Base-by-base conservation (phyloP, 2,329 filamentous ascomycete genomes). In the Microsporum canis region DNA sequence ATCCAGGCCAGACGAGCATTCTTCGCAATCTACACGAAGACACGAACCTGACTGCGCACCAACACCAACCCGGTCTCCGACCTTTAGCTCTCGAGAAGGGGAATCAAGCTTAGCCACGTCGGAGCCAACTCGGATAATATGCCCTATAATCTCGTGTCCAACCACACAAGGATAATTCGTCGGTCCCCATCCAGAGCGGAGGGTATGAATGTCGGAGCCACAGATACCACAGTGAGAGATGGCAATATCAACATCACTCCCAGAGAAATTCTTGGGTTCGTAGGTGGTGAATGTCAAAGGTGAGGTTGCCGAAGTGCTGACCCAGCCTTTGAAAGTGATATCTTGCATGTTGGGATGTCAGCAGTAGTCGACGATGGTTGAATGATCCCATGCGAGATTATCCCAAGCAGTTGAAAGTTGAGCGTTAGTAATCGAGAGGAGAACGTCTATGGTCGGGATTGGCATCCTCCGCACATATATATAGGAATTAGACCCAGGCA, bases 211-310 rank as follows among this genome's bases (percentile, higher is more conserved):
- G 70, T 90, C 87, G 66, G 83, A 87, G 66, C 86, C 84, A 72
- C 87, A 90, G 59, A 90, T 80, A 70, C 89, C 88, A 70, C 88
- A 92, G 71, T 83, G 86, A 66, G 91, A 85, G 69, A 96, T 87
- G 79, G 91, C 88, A 75, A 96, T 84, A 72, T 95, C 90, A 68
- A 96, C 84, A 71, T 96, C 63, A 38, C 47, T 61, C 10, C n/a
- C 23, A n/a, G 59, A 39, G 33, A 65, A 63, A 43, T 45, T 58
- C 39, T 63, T 64, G 68, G 62, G 62, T 7, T 67, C 66, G 67
- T 73, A 78, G 23, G 67, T 67, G 41, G 69, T 71, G 66, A 68
- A 72, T 31, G 65, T 69, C 23, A 75, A 65, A 4, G 60, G 70
- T 36, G 64, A 68, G 45, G 66, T 73, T 53, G 72, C 68, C 43